These are phyloP conservation scores for Roridomyces roridus DNA, from an alignment of 768 basidiomycete genomes.

Conservation along the genomic window DNA sequence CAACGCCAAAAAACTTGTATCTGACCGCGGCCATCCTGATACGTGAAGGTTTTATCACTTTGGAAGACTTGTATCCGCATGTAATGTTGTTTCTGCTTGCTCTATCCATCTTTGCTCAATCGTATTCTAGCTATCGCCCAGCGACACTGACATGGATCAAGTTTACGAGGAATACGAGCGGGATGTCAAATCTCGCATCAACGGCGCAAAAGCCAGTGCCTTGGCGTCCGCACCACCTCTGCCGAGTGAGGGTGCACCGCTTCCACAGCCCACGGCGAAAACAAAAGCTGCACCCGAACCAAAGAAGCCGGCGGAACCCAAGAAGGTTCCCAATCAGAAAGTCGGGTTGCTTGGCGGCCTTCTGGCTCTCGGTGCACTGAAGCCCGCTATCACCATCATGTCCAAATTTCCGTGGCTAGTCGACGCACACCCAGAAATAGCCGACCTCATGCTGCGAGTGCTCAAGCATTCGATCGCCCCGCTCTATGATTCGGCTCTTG, in stretches of 20 bases:
- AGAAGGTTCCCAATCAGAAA: slow-evolving; percentile 71
- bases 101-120: slow-evolving; percentile 2
- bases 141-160: slow-evolving; percentile 77
- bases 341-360: slow-evolving; percentile 78
- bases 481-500: slow-evolving; percentile 62
- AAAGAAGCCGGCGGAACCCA: slow-evolving; percentile 39
- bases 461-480: slow-evolving; percentile 71
- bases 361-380: slow-evolving; percentile 85
- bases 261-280: slow-evolving; percentile 58
- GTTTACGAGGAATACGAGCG: slow-evolving; percentile 69
- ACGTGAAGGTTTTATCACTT: slow-evolving; percentile 84
- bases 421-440: slow-evolving; percentile 80
- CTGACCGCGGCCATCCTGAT: slow-evolving; percentile 87
- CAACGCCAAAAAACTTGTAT: slow-evolving; percentile 74
- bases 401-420: slow-evolving; percentile 87
- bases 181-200: slow-evolving; percentile 67
- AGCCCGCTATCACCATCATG: slow-evolving; percentile 79
- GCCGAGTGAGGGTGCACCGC: slow-evolving; percentile 62
- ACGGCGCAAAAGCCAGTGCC: slow-evolving; percentile 73
- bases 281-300: slow-evolving; percentile 43
- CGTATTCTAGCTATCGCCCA: slow-evolving; percentile 65
- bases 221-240: slow-evolving; percentile 89
- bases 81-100: slow-evolving; percentile 47
- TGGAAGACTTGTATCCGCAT: slow-evolving; percentile 94
- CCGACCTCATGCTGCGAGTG: slow-evolving; percentile 84